Evolutionary conservation across 1,284 basidiomycete genomes (phyloP).

Genomic region (Athelia psychrophila): DNA sequence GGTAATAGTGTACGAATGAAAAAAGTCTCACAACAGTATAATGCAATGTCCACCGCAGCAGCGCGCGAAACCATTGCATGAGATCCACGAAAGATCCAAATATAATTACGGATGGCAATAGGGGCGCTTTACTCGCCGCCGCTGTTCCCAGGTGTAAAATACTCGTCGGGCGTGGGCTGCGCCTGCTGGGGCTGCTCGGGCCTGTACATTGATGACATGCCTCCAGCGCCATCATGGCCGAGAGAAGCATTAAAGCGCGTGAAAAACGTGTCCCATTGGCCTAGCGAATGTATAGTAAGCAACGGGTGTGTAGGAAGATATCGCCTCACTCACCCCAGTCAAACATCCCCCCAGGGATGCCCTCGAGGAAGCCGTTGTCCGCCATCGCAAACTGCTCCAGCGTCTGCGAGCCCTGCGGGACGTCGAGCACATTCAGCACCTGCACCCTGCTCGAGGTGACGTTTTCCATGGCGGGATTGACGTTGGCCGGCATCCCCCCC

Average conservation of each 20-base stretch:
- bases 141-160: no score
- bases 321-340: slow-evolving; percentile 75
- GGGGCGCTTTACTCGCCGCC: no score
- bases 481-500: slow-evolving; percentile 40
- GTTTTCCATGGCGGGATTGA: slow-evolving; percentile 64
- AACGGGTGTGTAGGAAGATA: no score
- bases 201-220: neutral
- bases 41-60: no score
- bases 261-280: slow-evolving; percentile 80
- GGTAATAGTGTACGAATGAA: no score
- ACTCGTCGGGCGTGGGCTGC: no score
- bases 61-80: no score
- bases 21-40: no score
- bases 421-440: slow-evolving; percentile 72
- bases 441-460: slow-evolving; percentile 55
- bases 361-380: slow-evolving; percentile 75
- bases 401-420: slow-evolving; percentile 46
- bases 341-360: slow-evolving; percentile 82
- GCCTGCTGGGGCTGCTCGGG: neutral
- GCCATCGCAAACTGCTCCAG: slow-evolving; percentile 62
- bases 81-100: no score
- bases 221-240: slow-evolving; percentile 2
- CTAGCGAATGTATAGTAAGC: no score
- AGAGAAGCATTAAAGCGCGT: slow-evolving; percentile 31
- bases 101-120: no score